Conservation (phyloP, 2,329 filamentous ascomycete genomes). For the Sclerotinia glacialis region DNA sequence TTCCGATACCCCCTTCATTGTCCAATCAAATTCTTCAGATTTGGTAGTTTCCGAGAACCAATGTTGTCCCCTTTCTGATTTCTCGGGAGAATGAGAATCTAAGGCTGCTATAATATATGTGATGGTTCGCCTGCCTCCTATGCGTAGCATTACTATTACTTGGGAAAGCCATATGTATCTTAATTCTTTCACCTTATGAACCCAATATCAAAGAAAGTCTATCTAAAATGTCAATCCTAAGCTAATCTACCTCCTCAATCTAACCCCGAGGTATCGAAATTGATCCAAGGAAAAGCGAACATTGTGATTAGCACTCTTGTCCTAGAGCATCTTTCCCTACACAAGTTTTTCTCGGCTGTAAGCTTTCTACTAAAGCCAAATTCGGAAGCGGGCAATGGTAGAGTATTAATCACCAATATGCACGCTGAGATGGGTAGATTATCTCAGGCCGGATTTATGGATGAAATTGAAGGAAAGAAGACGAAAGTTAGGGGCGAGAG, state of each 20-base stretch:
- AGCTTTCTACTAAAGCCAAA: constrained; percentile 35
- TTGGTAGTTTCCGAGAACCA: constrained; percentile 3
- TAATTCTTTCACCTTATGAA: not conserved
- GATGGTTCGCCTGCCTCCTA: not conserved
- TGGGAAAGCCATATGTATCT: not conserved
- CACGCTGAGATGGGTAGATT: constrained; percentile 60
- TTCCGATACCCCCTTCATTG: not conserved
- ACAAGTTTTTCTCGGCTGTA: constrained; percentile 45
- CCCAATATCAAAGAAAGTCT: not conserved
- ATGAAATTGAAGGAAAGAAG: constrained; percentile 45
- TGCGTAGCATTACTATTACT: not conserved
- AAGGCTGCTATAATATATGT: not conserved
- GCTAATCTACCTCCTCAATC: constrained; percentile 27
- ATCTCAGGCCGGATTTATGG: constrained; percentile 61
- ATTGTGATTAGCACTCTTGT: constrained; percentile 60
- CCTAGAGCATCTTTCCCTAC: constrained; percentile 59
- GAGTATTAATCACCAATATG: constrained; percentile 65
- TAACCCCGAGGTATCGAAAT: constrained; percentile 25
- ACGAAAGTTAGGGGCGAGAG: constrained; percentile 59
- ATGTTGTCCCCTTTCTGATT: not conserved
- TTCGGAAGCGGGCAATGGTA: constrained; percentile 44
- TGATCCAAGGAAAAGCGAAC: constrained; percentile 33
- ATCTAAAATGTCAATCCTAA: constrained; percentile 14
- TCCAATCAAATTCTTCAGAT: not conserved
- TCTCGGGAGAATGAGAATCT: not conserved